Evolutionary conservation across 176 grass and related monocot genomes (phyloP), one percentile per base, ranked within the genome.

Genomic region (Puccinellia tenuiflora): DNA sequence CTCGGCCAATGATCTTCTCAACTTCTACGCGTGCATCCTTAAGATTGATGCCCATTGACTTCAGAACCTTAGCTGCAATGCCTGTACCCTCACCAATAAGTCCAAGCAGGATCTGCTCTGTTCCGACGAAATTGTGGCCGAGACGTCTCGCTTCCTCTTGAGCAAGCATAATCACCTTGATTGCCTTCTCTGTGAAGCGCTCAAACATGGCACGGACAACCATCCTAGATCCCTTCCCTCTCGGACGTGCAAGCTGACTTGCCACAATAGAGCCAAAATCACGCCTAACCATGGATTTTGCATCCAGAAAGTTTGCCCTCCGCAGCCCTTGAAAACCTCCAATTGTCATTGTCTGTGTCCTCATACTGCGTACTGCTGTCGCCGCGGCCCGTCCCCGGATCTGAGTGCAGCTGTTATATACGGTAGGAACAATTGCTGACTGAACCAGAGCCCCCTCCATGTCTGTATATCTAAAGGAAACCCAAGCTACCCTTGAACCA

Each of bases 91-190:
- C 93, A 35, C 96, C 91, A 35, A 96, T 92, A 85, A 99, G 87
- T 18, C 91, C 96, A 78, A 99, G 70, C 35, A 99, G 67, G 81
- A 99, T 93, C 66, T 99, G 96, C 56, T 99, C 96, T 54, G 93
- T 96, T 18, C 96, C 96, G 81, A 99, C 96, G 79, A 93, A 99
- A 64, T 96, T 99, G 83, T 96, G 91, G 13, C 96, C 96, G 16
- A 96, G 85, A 13, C 89, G 89, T 42, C 96, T 95, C 0, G 96
- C 93, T 87, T 98, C 96, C 78, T 98, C 96, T 68, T 95, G 96
- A 7, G 92, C 92, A n/a, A 98, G 90, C 96, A 97, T 97, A 72
- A 95, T 93, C 64, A 98, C 96, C 89, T 98, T 96, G 83, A 95
- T 95, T 65, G 96, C 96, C 48, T 98, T 95, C 75, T 98, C 96